These are phyloP conservation scores for Cylindrotheca fusiformis DNA, from an alignment of 108 stramenopile species.

Conservation along the genomic window DNA sequence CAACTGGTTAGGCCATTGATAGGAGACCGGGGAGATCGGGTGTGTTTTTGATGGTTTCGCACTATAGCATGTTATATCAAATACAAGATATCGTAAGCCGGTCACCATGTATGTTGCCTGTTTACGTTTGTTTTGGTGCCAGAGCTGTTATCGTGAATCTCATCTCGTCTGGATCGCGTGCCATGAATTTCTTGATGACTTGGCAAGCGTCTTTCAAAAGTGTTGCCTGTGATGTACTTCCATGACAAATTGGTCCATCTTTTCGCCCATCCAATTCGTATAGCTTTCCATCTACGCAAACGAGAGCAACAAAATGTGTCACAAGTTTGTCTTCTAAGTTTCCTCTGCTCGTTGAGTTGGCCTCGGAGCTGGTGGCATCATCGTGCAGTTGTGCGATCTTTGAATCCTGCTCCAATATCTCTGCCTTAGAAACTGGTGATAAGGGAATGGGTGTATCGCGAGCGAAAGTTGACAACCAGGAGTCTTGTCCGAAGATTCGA, in stretches of 20 bases:
- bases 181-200: constrained; percentile 63
- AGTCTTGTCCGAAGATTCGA: constrained; percentile 35
- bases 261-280: constrained; percentile 92
- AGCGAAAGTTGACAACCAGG: constrained; percentile 53
- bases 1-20: too few relatives aligned
- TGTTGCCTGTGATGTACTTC: constrained; percentile 34
- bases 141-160: constrained; percentile 74
- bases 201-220: constrained; percentile 55
- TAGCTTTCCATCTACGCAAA: constrained; percentile 60
- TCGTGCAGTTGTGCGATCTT: constrained; percentile 64
- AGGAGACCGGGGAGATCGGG: too few relatives aligned
- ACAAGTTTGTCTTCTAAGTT: constrained; percentile 52
- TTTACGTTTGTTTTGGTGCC: constrained; percentile 39
- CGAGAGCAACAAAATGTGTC: constrained; percentile 86
- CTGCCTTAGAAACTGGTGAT: constrained; percentile 54
- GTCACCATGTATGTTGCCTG: too few relatives aligned
- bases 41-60: too few relatives aligned
- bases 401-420: constrained; percentile 50
- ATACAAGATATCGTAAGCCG: too few relatives aligned
- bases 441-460: constrained; percentile 37
- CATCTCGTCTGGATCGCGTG: constrained; percentile 60
- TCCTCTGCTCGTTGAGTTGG: constrained; percentile 48
- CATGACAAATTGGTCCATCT: constrained; percentile 77
- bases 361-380: constrained; percentile 40
- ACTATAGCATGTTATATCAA: too few relatives aligned